Percentiles rank a stretch among this genome's conserved stretches.
Evolutionary conservation across 1,284 basidiomycete species (phyloP).

Genomic region (Stereum hirsutum): DNA sequence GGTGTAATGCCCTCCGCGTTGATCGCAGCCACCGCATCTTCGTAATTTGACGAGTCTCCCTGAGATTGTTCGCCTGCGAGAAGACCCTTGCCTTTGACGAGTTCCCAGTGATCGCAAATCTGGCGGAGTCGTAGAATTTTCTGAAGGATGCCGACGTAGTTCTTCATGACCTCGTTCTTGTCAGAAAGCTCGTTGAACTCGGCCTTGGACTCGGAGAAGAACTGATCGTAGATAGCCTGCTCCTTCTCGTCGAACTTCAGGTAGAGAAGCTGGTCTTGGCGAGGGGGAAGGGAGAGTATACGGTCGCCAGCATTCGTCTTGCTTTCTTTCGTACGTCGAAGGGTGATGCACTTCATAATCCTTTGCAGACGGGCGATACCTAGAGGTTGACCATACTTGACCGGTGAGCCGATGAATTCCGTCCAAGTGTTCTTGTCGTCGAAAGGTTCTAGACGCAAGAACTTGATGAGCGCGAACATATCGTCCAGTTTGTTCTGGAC

Average conservation of each 20-base stretch:
- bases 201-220: slow-evolving; percentile 83
- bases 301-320: slow-evolving; percentile 73
- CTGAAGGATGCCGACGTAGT: slow-evolving; percentile 95
- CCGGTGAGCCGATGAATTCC: slow-evolving; percentile 85
- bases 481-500: slow-evolving; percentile 99
- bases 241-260: slow-evolving; percentile 84
- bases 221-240: slow-evolving; percentile 79
- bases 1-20: slow-evolving; percentile 74
- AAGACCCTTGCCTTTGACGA: slow-evolving; percentile 74
- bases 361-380: slow-evolving; percentile 92
- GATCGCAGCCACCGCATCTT: slow-evolving; percentile 68
- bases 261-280: slow-evolving; percentile 77
- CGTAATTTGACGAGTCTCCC: slow-evolving; percentile 50
- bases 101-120: slow-evolving; percentile 94
- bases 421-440: slow-evolving; percentile 93
- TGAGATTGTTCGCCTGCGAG: slow-evolving; percentile 25
- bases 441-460: slow-evolving; percentile 87
- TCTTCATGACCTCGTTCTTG: slow-evolving; percentile 92
- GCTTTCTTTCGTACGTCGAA: slow-evolving; percentile 93
- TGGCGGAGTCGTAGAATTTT: slow-evolving; percentile 92
- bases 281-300: slow-evolving; percentile 84
- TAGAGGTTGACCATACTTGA: slow-evolving; percentile 86
- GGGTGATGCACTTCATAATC: slow-evolving; percentile 94
- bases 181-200: slow-evolving; percentile 83
- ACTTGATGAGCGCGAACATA: slow-evolving; percentile 93